A percentile compares a stretch with the other conserved stretches of the same genome.
These are phyloP conservation scores for Iberis amara DNA, from an alignment of 441 rosid species.

Conservation along the genomic window DNA sequence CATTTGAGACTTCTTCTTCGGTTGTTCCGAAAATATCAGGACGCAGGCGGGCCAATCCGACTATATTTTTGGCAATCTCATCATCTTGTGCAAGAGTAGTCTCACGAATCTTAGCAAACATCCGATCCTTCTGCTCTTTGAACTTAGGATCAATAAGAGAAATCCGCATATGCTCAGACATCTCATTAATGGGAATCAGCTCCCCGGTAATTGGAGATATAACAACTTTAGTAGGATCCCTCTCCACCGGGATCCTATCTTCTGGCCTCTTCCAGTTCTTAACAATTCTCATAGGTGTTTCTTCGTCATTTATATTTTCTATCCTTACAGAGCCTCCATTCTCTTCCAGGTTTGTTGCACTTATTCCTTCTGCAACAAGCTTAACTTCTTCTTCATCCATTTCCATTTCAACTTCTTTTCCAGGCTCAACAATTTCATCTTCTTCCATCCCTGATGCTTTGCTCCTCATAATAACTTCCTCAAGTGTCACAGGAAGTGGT, in stretches of 20 bases:
- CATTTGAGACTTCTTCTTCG: conserved; percentile 98
- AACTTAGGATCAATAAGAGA: conserved; percentile 96
- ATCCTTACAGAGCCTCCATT: conserved; percentile 41
- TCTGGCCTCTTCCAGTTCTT: conserved; percentile 99
- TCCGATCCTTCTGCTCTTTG: conserved; percentile 95
- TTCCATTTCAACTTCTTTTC: conserved; percentile 93
- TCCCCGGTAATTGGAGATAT: conserved; percentile 95
- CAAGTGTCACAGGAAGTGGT: conserved; percentile 90
- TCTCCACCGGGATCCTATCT: conserved; percentile 79
- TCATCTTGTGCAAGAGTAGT: conserved; percentile 98
- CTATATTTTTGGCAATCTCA: conserved; percentile 91
- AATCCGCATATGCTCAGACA: conserved; percentile 98
- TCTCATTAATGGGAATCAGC: conserved; percentile 83
- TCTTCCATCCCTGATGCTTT: conserved; percentile 66
- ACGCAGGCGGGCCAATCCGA: conserved; percentile 83
- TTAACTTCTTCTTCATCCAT: conserved; percentile 98
- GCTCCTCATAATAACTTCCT: conserved; percentile 87
- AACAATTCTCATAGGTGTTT: conserved; percentile 90
- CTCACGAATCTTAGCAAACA: conserved; percentile 98
- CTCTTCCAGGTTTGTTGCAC: conserved; percentile 65
- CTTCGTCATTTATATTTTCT: conserved; percentile 48
- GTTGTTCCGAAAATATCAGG: conserved; percentile 99
- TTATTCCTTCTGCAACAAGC: conserved; percentile 96
- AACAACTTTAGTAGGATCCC: conserved; percentile 80
- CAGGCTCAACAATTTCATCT: conserved; percentile 78